Evolutionary conservation across 495 filamentous ascomycete species (phyloP).

Genomic region (Baudoinia panamericana): DNA sequence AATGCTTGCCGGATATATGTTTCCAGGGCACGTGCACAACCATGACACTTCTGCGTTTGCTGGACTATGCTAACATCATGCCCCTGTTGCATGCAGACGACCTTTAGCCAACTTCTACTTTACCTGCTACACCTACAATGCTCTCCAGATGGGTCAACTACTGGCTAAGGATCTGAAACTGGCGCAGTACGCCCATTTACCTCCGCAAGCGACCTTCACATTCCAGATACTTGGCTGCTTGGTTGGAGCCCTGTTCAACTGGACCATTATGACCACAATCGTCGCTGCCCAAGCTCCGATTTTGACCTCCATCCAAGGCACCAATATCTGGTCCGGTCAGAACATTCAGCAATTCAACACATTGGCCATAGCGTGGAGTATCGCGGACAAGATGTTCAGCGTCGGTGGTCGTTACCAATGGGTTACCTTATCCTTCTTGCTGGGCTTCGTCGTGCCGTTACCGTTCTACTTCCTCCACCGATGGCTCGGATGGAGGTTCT

Average conservation of each 20-base stretch:
- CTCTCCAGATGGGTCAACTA: conserved; percentile 29
- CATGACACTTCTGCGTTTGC: neutral
- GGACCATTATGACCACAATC: conserved; percentile 35
- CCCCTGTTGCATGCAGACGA: neutral
- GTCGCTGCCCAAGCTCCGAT: conserved; percentile 27
- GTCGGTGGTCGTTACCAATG: conserved; percentile 28
- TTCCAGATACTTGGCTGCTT: conserved; percentile 36
- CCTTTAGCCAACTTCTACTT: conserved; percentile 33
- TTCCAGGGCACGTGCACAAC: conserved; percentile 31
- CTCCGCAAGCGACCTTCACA: conserved; percentile 33
- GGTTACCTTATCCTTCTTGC: conserved; percentile 28
- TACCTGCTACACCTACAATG: conserved; percentile 31
- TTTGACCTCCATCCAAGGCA: conserved; percentile 31
- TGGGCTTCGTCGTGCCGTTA: conserved; percentile 30
- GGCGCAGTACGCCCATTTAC: conserved; percentile 29
- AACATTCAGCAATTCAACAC: conserved; percentile 32
- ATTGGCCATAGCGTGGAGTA: conserved; percentile 34
- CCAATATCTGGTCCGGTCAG: conserved; percentile 37
- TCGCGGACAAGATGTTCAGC: conserved; percentile 34
- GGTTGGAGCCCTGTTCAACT: conserved; percentile 38
- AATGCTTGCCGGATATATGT: conserved; percentile 31
- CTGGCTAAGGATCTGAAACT: conserved; percentile 32
- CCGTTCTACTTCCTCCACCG: conserved; percentile 28
- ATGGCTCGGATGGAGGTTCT: conserved; percentile 5
- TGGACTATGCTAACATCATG: neutral